phyloP scores from a whole-genome alignment of 805 yeast species.

The Metschnikowia cubensis region DNA sequence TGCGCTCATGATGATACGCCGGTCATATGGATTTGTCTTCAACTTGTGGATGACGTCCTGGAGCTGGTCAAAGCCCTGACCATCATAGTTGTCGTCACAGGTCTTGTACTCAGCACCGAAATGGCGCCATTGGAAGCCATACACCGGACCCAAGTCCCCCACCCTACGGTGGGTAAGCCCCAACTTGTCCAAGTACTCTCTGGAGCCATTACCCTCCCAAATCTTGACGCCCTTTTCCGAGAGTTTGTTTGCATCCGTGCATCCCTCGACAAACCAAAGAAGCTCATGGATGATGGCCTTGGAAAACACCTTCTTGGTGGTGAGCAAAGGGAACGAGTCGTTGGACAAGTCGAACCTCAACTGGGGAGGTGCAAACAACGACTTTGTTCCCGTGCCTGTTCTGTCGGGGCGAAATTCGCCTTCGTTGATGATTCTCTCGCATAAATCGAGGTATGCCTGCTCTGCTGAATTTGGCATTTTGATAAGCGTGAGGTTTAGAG shows the following conservation, averaged over 20 bases:
- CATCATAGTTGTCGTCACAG: conserved; percentile 82
- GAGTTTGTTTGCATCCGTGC: conserved; percentile 79
- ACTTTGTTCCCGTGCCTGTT: conserved; percentile 94
- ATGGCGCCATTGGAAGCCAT: conserved; percentile 99
- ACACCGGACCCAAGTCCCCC: conserved; percentile 97
- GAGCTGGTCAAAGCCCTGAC: conserved; percentile 88
- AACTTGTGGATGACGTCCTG: conserved; percentile 73
- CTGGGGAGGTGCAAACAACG: conserved; percentile 95
- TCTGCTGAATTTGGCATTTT: conserved; percentile 51
- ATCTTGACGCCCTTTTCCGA: conserved; percentile 87
- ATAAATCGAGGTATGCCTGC: conserved; percentile 80
- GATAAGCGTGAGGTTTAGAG: neutral
- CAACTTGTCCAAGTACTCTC: conserved; percentile 80
- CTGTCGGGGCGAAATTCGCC: conserved; percentile 94
- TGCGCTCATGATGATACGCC: conserved; percentile 91
- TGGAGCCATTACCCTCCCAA: conserved; percentile 98
- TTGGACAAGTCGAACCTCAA: conserved; percentile 72
- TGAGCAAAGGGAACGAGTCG: conserved; percentile 78
- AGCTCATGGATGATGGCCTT: conserved; percentile 86
- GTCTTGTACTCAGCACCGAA: conserved; percentile 91
- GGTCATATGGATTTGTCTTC: conserved; percentile 86
- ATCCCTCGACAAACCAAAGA: conserved; percentile 88
- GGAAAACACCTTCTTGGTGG: conserved; percentile 89
- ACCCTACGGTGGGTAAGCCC: conserved; percentile 79
- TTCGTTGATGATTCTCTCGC: conserved; percentile 66